phyloP scores from a whole-genome alignment of 345 rosid species.

The Salix udensis region DNA sequence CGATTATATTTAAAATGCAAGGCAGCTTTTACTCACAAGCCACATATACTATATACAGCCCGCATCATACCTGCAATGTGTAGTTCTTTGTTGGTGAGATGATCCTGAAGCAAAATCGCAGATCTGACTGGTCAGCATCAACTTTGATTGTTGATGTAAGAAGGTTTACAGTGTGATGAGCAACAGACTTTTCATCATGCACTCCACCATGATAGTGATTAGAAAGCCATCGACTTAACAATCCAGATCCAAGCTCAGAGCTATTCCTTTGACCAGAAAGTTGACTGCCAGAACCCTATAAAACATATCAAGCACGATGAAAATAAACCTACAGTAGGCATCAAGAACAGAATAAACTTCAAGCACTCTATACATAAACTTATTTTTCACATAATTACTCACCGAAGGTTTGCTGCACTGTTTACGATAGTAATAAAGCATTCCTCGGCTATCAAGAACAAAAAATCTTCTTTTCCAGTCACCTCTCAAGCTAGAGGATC shows the following conservation, averaged over 20 bases:
- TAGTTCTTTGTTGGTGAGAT: slow-evolving; percentile 96
- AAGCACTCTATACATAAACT: slow-evolving; percentile 1
- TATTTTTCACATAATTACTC: slow-evolving; percentile 32
- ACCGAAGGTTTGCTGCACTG: slow-evolving; percentile 87
- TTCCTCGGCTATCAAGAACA: slow-evolving; percentile 98
- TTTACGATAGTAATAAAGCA: slow-evolving; percentile 95
- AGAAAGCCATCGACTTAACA: slow-evolving; percentile 94
- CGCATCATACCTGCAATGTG: slow-evolving; percentile 84
- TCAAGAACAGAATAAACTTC: neutral
- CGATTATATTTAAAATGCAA: neutral
- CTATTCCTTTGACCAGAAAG: slow-evolving; percentile 82
- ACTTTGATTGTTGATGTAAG: slow-evolving; percentile 98
- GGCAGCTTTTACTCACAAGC: slow-evolving; percentile 1
- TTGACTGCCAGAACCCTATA: slow-evolving; percentile 73
- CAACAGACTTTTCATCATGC: slow-evolving; percentile 97
- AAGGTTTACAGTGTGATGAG: slow-evolving; percentile 98
- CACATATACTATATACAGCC: slow-evolving; percentile 20
- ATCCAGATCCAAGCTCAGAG: slow-evolving; percentile 95
- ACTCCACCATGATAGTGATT: slow-evolving; percentile 91
- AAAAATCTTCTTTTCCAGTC: slow-evolving; percentile 99
- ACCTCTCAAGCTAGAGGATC: slow-evolving; percentile 93
- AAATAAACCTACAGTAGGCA: neutral
- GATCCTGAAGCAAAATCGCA: slow-evolving; percentile 97
- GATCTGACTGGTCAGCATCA: slow-evolving; percentile 95
- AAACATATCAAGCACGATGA: slow-evolving; percentile 9